Evolutionary conservation across 305 asterid genomes (phyloP), one percentile per base, ranked within the genome.

Genomic region (Salvia sclarea): DNA sequence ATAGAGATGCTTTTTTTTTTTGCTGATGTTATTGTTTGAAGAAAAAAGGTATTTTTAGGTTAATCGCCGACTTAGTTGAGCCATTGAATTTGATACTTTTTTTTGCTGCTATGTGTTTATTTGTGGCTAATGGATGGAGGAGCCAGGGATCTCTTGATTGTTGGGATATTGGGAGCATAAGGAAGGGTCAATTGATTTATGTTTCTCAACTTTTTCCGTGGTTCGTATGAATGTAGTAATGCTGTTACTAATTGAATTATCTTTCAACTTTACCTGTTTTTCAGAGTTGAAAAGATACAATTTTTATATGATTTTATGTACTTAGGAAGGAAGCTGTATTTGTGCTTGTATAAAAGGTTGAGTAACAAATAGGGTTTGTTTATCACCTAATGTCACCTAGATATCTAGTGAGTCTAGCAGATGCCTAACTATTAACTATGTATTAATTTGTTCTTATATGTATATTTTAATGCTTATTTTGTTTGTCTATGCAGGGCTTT

Each of bases 401-500:
- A n/a, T 10, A 11, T 30, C 21, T 55, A 11, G 35, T 57, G 58
- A 25, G 16, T 21, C 22, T 8, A 41, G 52, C 18, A 22, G 50
- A 70, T 60, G 43, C 41, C 48, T 9, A 4, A 30, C 17, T 20
- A 38, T 64, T 31, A 4, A 9, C 33, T n/a, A 4, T 12, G 18
- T 14, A 44, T 21, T 25, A 22, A 14, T 17, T 35, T 62, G 54
- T 48, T 48, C 17, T 64, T 60, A n/a, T 55, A 12, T 53, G 22
- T 28, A 60, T 31, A 22, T 73, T 18, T 6, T 33, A 5, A 3
- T 48, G 64, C 71, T 76, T 53, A 59, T 62, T 68, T 33, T 44
- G 25, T 67, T 71, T 53, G 47, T 64, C 14, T 10, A 18, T 66
- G 82, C 87, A 89, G 96, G 96, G 69, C 84, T 89, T 75, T 89